Base-by-base conservation (phyloP, 257 asterid genomes). In the Verbascum thapsus region DNA sequence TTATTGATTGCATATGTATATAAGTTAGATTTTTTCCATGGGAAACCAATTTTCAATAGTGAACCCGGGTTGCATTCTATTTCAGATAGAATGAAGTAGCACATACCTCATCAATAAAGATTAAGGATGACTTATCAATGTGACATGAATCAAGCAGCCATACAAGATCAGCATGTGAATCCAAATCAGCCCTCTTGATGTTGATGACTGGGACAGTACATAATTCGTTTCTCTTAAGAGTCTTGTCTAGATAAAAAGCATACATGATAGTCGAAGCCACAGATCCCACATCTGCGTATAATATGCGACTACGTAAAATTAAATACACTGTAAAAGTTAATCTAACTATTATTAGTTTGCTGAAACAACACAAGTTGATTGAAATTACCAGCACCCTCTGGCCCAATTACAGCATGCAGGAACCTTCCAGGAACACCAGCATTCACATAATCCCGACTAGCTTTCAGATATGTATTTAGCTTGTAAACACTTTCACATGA, bases 61-160 rank as follows among this genome's bases (percentile, higher is more conserved):
- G 61, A 48, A 43, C 40, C 16, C 4, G 23, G 41, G 50, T 65
- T 41, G 26, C 19, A 44, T 48, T 45, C 47, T 44, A 54, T 32
- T 39, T 64, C 18, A 51, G 35, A 39, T 17, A 54, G 16, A 59
- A 8, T 39, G 38, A 44, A 13, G 6, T 16, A 6, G 53, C 64
- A 61, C 61, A 50, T 80, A 89, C 97, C 94, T 87, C 95, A 50
- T 90, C 95, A 70, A 78, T 66, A 64, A 83, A 90, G 57, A 85
- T 68, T 18, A 90, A 76, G 72, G 84, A 85, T 16, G 92, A 72
- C 23, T 74, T 65, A 74, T 90, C 95, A 68, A 90, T 51, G 70
- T 70, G 83, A 78, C 97, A 90, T 44, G 92, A 85, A 49, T 80
- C 81, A 65, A 90, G 74, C 15, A 87, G 81, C 96, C 96, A 90